Conservation (phyloP, 805 yeast species). For the Wickerhamiella sergipiensis region DNA sequence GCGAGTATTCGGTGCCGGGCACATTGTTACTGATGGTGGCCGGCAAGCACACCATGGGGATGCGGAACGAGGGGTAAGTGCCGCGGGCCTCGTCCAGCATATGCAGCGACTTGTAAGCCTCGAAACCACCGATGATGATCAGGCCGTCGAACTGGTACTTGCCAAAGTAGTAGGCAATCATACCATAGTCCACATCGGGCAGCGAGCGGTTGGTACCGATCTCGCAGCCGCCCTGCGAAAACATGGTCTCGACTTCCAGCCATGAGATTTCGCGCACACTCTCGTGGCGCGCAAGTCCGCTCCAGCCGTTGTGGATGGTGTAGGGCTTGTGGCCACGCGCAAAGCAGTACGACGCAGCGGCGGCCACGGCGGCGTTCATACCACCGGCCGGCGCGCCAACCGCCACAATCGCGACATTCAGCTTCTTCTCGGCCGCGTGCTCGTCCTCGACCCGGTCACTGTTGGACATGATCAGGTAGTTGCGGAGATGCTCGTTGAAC, state of each 20-base stretch:
- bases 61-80: slow-evolving; percentile 79
- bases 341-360: slow-evolving; percentile 81
- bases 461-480: slow-evolving; percentile 57
- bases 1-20: slow-evolving; percentile 95
- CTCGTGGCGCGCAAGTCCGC: slow-evolving; percentile 83
- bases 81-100: slow-evolving; percentile 66
- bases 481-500: slow-evolving; percentile 64
- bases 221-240: slow-evolving; percentile 84
- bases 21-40: slow-evolving; percentile 95
- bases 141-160: slow-evolving; percentile 79
- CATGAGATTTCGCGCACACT: slow-evolving; percentile 61
- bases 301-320: slow-evolving; percentile 88
- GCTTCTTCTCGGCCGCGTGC: slow-evolving; percentile 42
- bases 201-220: slow-evolving; percentile 88
- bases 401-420: slow-evolving; percentile 72
- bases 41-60: slow-evolving; percentile 88
- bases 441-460: slow-evolving; percentile 49
- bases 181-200: slow-evolving; percentile 75
- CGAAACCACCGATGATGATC: slow-evolving; percentile 89
- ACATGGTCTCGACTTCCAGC: slow-evolving; percentile 84
- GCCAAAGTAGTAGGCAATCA: slow-evolving; percentile 86
- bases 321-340: slow-evolving; percentile 81
- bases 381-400: slow-evolving; percentile 98
- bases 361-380: slow-evolving; percentile 79
- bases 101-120: slow-evolving; percentile 79